phyloP scores from a whole-genome alignment of 768 basidiomycete species.

The Panellus pusillus region DNA sequence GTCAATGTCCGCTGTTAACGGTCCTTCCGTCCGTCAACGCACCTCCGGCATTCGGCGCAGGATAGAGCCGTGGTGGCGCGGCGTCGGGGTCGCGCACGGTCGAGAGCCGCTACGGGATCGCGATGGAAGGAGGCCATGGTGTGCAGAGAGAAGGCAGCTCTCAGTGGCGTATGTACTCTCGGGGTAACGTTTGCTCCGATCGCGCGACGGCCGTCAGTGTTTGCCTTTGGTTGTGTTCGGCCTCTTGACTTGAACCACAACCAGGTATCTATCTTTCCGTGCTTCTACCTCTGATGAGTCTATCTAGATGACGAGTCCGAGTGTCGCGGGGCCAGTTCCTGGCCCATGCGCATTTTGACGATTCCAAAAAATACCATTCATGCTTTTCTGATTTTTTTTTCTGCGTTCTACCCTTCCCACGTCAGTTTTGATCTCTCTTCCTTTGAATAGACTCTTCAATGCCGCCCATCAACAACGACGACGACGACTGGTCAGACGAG shows the following conservation, averaged over 20 bases:
- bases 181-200: too few relatives aligned
- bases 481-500: constrained; percentile 80
- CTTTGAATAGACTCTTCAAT: constrained; percentile 30
- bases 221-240: not conserved
- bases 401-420: constrained; percentile 17
- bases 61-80: constrained; percentile 29
- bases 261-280: constrained; percentile 23
- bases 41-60: constrained; percentile 70
- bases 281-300: constrained; percentile 37
- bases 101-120: not conserved
- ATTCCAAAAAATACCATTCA: constrained; percentile 62
- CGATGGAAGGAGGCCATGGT: constrained; percentile 10
- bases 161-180: too few relatives aligned
- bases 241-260: constrained; percentile 11
- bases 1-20: constrained; percentile 12
- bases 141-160: constrained; percentile 25
- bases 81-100: constrained; percentile 26
- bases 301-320: constrained; percentile 82
- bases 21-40: constrained; percentile 13
- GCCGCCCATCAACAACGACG: constrained; percentile 34
- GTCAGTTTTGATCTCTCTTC: constrained; percentile 23
- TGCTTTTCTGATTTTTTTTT: constrained; percentile 73
- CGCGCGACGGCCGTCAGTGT: not conserved
- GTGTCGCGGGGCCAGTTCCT: constrained; percentile 50
- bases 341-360: constrained; percentile 50